These are phyloP conservation scores for Inosperma sp. DNA, from an alignment of 768 basidiomycete genomes.

Conservation along the genomic window DNA sequence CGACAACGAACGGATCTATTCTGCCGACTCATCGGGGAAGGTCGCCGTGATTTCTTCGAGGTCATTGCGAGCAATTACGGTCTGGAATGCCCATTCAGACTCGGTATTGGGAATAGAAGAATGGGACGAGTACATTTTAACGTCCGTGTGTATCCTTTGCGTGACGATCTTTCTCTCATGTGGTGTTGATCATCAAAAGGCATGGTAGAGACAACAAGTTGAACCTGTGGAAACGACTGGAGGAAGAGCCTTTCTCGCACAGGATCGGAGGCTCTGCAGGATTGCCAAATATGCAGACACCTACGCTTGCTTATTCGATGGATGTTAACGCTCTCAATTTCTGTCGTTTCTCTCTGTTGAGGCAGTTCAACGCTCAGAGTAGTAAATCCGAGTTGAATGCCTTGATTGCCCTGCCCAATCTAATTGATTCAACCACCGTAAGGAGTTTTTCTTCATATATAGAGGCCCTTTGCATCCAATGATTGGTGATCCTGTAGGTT, in stretches of 20 bases:
- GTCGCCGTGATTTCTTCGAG: constrained; percentile 73
- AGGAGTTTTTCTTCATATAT: constrained; percentile 13
- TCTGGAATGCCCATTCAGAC: constrained; percentile 78
- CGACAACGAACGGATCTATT: constrained; percentile 79
- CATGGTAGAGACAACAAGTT: constrained; percentile 86
- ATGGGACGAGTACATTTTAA: constrained; percentile 61
- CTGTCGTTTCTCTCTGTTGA: constrained; percentile 78
- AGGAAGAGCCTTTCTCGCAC: constrained; percentile 38
- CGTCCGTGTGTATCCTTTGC: constrained; percentile 48
- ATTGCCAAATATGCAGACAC: constrained; percentile 43
- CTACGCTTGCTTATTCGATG: constrained; percentile 59
- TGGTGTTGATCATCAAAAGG: constrained; percentile 35
- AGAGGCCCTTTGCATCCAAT: constrained; percentile 5
- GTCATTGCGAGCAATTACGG: constrained; percentile 63
- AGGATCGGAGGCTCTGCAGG: constrained; percentile 57
- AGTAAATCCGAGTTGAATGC: constrained; percentile 27
- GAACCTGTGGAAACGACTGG: constrained; percentile 61
- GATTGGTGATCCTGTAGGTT: constrained; percentile 53
- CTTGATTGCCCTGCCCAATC: constrained; percentile 78
- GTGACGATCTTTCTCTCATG: constrained; percentile 4
- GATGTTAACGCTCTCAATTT: constrained; percentile 94
- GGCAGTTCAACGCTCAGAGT: background rate
- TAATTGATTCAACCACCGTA: constrained; percentile 84
- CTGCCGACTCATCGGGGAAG: constrained; percentile 78
- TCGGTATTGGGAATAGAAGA: constrained; percentile 77